Evolutionary conservation across 306 rosid species (phyloP).

Genomic region (Leucaena leucocephala): DNA sequence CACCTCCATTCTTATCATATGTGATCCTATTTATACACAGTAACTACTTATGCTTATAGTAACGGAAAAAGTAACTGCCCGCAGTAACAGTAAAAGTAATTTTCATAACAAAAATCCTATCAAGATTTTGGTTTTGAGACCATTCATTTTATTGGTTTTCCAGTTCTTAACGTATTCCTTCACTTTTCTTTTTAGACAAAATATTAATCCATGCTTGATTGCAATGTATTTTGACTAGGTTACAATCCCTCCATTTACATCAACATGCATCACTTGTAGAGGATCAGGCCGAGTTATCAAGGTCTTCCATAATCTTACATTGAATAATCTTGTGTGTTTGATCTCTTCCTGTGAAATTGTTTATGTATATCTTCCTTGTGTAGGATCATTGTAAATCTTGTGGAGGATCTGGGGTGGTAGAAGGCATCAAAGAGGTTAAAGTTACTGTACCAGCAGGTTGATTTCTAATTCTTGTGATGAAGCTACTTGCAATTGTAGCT

Average conservation of each 20-base stretch:
- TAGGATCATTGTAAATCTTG: slow-evolving; percentile 79
- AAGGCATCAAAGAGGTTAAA: slow-evolving; percentile 77
- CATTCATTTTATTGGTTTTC: slow-evolving; percentile 18
- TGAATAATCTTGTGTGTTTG: slow-evolving; percentile 23
- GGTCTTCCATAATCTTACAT: slow-evolving; percentile 50
- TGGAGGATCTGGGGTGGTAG: slow-evolving; percentile 82
- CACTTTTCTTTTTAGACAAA: not conserved
- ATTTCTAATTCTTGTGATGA: slow-evolving; percentile 41
- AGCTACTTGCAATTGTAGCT: slow-evolving; percentile 25
- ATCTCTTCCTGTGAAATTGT: slow-evolving; percentile 25
- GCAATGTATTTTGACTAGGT: slow-evolving; percentile 56
- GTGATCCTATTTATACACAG: no score
- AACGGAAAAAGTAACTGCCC: no score
- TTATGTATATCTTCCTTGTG: slow-evolving; percentile 39
- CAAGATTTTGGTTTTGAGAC: slow-evolving; percentile 32
- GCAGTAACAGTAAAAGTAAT: no score
- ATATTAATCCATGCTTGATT: slow-evolving; percentile 28
- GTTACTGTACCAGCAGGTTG: slow-evolving; percentile 95
- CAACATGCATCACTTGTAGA: slow-evolving; percentile 86
- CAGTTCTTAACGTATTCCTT: slow-evolving; percentile 22
- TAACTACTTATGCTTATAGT: no score
- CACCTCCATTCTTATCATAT: no score
- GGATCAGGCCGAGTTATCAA: slow-evolving; percentile 75
- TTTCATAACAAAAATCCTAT: no score
- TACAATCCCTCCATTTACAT: slow-evolving; percentile 92